Percentiles rank a stretch among this genome's conserved stretches.
Evolutionary conservation across 2,329 filamentous ascomycete genomes (phyloP).

Genomic region (Botrytis aclada): DNA sequence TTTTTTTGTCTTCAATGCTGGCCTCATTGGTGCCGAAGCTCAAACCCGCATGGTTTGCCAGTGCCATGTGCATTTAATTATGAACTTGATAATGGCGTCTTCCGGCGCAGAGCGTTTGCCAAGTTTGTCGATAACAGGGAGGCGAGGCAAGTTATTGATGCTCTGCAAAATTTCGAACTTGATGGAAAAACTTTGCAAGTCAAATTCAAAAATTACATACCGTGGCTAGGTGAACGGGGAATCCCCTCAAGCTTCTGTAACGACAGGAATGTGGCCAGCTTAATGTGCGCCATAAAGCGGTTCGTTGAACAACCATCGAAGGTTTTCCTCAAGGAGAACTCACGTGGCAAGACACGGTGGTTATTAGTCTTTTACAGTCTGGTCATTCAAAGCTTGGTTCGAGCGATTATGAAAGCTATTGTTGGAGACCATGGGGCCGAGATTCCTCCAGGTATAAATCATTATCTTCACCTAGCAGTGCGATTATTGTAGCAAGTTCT

Average conservation of each 20-base stretch:
- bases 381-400: neutral
- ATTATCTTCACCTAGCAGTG: neutral
- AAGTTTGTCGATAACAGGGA: conserved; percentile 97
- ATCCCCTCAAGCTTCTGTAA: neutral
- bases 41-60: conserved; percentile 55
- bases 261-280: neutral
- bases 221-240: neutral
- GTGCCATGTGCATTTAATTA: conserved; percentile 99
- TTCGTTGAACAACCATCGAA: neutral
- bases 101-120: conserved; percentile 91
- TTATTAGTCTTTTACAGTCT: neutral
- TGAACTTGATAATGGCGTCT: conserved; percentile 97
- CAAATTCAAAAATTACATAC: conserved; percentile 80
- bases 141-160: conserved; percentile 85
- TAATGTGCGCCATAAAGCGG: neutral
- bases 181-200: conserved; percentile 91
- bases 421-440: neutral
- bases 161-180: conserved; percentile 92
- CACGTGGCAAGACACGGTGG: neutral
- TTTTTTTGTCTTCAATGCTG: neutral
- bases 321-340: neutral
- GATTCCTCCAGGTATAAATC: neutral
- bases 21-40: neutral
- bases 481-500: neutral
- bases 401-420: neutral